Conservation (phyloP, 1,139 yeast species). For the Geotrichum klebahnii region DNA sequence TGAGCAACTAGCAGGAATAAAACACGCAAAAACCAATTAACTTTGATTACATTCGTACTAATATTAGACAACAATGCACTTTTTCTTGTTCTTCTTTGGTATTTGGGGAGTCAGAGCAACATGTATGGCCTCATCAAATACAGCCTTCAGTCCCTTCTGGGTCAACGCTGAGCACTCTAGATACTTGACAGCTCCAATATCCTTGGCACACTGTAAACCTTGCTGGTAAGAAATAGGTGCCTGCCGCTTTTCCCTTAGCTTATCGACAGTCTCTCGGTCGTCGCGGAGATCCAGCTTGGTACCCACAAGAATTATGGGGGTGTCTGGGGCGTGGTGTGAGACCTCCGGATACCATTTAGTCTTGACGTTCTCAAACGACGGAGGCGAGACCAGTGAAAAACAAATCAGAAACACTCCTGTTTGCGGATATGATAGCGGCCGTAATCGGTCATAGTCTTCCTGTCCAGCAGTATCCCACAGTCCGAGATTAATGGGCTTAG, state of each 20-base stretch:
- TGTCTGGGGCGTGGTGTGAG: constrained; percentile 78
- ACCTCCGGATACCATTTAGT: constrained; percentile 83
- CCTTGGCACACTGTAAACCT: constrained; percentile 65
- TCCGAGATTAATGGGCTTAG: constrained; percentile 87
- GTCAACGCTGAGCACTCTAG: constrained; percentile 93
- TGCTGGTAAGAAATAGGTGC: constrained; percentile 61
- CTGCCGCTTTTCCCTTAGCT: constrained; percentile 58
- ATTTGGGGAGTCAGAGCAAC: constrained; percentile 74
- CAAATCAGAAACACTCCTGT: constrained; percentile 86
- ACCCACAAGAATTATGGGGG: constrained; percentile 74
- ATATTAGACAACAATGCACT: constrained; percentile 76
- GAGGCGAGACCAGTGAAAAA: constrained; percentile 79
- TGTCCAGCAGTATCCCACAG: constrained; percentile 98
- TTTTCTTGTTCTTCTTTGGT: constrained; percentile 72
- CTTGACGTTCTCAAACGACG: constrained; percentile 69
- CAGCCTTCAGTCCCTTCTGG: constrained; percentile 65
- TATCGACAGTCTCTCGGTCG: constrained; percentile 70
- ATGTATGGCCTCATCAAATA: constrained; percentile 73
- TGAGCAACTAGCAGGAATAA: too few species aligned
- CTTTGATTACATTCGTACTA: too few species aligned
- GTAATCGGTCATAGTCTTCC: constrained; percentile 74
- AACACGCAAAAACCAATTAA: too few species aligned
- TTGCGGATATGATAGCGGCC: constrained; percentile 90
- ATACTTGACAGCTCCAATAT: constrained; percentile 65
- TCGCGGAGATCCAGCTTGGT: constrained; percentile 84